These are phyloP conservation scores for Salix arbutifolia DNA, from an alignment of 345 rosid species.

Conservation along the genomic window DNA sequence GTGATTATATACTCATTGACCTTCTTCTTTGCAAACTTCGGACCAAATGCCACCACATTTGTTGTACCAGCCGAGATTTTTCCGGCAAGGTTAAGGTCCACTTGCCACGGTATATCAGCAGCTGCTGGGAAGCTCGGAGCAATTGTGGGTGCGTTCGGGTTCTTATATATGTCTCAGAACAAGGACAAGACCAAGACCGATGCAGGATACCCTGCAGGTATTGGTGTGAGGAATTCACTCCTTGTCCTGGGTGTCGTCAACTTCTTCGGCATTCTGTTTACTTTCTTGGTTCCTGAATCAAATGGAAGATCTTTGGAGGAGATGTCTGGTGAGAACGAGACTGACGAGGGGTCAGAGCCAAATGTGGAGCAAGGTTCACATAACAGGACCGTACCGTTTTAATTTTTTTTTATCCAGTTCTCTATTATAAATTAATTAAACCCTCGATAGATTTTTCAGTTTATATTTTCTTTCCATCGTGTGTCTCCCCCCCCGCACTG, in stretches of 20 bases:
- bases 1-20: conserved; percentile 65
- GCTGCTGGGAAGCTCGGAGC: conserved; percentile 82
- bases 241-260: conserved; percentile 57
- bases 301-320: conserved; percentile 81
- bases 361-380: conserved; percentile 9
- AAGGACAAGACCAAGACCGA: conserved; percentile 67
- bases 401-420: background rate
- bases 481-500: too few relatives aligned
- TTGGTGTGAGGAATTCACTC: conserved; percentile 74
- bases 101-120: conserved; percentile 90
- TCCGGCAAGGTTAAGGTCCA: conserved; percentile 82
- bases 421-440: background rate
- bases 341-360: conserved; percentile 6
- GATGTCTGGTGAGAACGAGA: conserved; percentile 69
- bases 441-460: too few relatives aligned
- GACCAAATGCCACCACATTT: conserved; percentile 85
- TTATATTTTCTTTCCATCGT: background rate
- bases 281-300: conserved; percentile 86
- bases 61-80: conserved; percentile 88
- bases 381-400: conserved; percentile 23
- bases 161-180: conserved; percentile 71
- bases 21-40: conserved; percentile 86
- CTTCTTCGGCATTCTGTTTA: conserved; percentile 56
- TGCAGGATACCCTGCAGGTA: conserved; percentile 84
- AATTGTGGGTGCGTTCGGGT: conserved; percentile 86